Evolutionary conservation across 2,329 filamentous ascomycete species (phyloP), one percentile per base, ranked within the genome.

Genomic region (Teratosphaeria gauchensis): DNA sequence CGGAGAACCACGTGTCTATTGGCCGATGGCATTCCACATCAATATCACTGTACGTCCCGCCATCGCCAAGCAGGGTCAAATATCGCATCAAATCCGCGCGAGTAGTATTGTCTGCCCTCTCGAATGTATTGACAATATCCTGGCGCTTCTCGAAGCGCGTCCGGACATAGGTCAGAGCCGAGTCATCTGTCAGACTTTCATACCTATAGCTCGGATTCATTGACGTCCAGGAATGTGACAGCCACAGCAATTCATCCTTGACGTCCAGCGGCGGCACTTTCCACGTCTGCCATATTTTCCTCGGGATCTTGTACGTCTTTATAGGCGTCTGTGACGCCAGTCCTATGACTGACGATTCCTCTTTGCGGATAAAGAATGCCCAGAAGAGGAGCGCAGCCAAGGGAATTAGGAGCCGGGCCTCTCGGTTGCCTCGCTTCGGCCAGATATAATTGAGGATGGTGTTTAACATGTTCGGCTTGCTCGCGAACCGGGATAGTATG

Each of bases 1-100:
- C n/a, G 16, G 62, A 59, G 16, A 63, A 58, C 64, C 64, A 66
- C 12, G 59, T 53, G 28, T 61, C 54, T 24, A 63, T 60, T 8
- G 61, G 60, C 32, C 57, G 52, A 16, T 53, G 42, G 54, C 63
- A 63, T 14, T 58, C 59, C 12, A 60, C 62, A 55, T 66, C 64
- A n/a, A 65, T 60, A 38, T 66, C 64, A n/a, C 56, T 32, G 56
- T 66, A 66, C 1, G 61, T 56, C 33, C 64, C 64, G 32, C 64
- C 63, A 11, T 66, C 63, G 4, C 57, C 58, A 6, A 62, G 57
- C 8, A 66, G 54, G 8, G 58, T 55, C 42, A 66, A 38, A 38
- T 66, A 66, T 21, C 64, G 55, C 28, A 62, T 59, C 42, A 60
- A 53, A 42, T 65, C 64, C 12, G 63, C 61, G 19, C 63, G 61